A percentile compares a stretch with the other conserved stretches of the same genome.
These are phyloP conservation scores for Fulvia fulva DNA, from an alignment of 2,329 filamentous ascomycete genomes.

Conservation along the genomic window DNA sequence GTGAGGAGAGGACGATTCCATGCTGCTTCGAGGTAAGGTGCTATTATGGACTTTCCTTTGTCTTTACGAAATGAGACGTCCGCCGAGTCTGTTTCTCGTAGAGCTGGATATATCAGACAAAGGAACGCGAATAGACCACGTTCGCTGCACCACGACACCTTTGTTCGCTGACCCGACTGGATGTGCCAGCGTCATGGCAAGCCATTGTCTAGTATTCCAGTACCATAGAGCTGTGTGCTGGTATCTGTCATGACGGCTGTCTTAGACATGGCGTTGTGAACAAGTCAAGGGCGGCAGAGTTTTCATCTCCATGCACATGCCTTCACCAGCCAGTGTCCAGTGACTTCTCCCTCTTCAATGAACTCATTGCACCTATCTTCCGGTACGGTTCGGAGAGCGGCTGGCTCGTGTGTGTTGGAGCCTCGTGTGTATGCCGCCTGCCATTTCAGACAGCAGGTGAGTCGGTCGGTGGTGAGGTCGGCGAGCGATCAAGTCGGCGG, in stretches of 20 bases:
- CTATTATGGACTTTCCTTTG: constrained; percentile 9
- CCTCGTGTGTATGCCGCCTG: neutral
- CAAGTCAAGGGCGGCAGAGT: neutral
- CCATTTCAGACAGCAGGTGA: neutral
- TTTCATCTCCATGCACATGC: neutral
- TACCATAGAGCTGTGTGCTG: too few species aligned
- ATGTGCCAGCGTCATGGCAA: neutral
- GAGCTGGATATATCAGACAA: neutral
- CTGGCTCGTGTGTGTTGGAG: too few species aligned
- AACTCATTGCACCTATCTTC: too few species aligned
- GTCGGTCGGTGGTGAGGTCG: neutral
- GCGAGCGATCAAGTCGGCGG: neutral
- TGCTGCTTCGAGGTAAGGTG: constrained; percentile 1
- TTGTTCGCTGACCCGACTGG: neutral
- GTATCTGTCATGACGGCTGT: neutral
- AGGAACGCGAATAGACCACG: neutral
- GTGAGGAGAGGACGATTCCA: neutral
- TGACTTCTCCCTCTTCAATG: too few species aligned
- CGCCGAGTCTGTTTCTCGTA: neutral
- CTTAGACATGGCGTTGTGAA: neutral
- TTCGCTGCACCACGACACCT: neutral
- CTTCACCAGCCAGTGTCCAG: neutral
- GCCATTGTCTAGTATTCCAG: too few species aligned
- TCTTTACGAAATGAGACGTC: constrained; percentile 7
- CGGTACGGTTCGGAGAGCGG: too few species aligned